Evolutionary conservation across 495 filamentous ascomycete genomes (phyloP), one percentile per base, ranked within the genome.

Genomic region (Hypoxylon fuscum): DNA sequence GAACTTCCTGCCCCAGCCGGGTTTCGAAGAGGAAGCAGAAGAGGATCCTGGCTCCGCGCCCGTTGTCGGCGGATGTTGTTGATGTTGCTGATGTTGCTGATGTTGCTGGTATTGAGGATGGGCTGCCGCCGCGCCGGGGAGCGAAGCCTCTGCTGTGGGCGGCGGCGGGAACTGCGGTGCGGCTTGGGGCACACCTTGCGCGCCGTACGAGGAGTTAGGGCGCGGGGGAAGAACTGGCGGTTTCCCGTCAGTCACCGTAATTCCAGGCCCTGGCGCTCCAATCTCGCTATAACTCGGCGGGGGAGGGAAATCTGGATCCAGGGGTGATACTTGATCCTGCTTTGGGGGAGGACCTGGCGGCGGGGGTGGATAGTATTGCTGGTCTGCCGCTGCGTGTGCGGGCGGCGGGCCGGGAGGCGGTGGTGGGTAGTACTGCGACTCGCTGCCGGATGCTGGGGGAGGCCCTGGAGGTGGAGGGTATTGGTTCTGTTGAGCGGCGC

Each of bases 1-100:
- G 14, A 73, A 44, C 49, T 65, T 59, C 55, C 72, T 64, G 14
- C 71, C 55, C 6, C 66, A 59, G 4, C 69, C 63, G 1, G 54
- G 22, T 35, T 72, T 72, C 15, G 59, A 41, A 22, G 67, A 48
- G 15, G 54, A 53, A 5, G 52, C 25, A 27, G 3, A 34, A 1
- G 43, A 2, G 7, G 52, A 31, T 1, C 31, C 8, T 5, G 37
- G 2, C 35, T 43, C 29, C 2, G 59, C 21, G 32, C 17, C 25
- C 14, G 40, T 15, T 12, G 20, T 15, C 4, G 50, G n/a, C 9
- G 32, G 44, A 5, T 46, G 29, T 5, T 52, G 52, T 11, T 52
- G 52, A 45, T n/a, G n/a, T n/a, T n/a, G n/a, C n/a, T n/a, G n/a
- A n/a, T n/a, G n/a, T n/a, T n/a, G n/a, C n/a, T n/a, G n/a, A n/a